Evolutionary conservation across 495 filamentous ascomycete genomes (phyloP).

Genomic region (Neurospora sp.): DNA sequence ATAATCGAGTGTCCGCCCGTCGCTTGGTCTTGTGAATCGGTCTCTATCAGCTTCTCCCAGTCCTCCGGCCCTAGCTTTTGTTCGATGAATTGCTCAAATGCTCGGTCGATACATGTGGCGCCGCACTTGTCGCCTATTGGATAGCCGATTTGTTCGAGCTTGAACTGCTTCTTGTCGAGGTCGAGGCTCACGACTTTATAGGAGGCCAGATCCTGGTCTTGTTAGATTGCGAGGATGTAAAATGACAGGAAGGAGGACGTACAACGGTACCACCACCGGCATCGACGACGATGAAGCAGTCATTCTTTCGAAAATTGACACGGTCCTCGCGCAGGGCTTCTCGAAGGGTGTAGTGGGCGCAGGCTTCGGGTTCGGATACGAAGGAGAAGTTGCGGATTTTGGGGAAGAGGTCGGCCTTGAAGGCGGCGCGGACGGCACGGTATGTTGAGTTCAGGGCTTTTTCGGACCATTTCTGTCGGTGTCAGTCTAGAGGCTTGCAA

Average conservation of each 20-base stretch:
- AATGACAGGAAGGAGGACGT: conserved; percentile 19
- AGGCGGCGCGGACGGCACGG: conserved; percentile 20
- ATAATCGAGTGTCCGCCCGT: conserved; percentile 17
- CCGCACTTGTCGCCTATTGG: conserved; percentile 17
- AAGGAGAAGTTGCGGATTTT: conserved; percentile 30
- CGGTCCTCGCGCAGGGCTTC: conserved; percentile 12
- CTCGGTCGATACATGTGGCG: conserved; percentile 19
- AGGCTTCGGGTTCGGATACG: conserved; percentile 47
- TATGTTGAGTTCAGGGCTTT: conserved; percentile 24
- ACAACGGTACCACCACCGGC: conserved; percentile 49
- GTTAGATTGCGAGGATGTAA: background rate
- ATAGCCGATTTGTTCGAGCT: conserved; percentile 12
- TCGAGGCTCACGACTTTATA: conserved; percentile 18
- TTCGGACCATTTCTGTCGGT: conserved; percentile 20
- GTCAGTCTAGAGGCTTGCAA: background rate
- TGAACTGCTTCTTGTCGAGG: conserved; percentile 12
- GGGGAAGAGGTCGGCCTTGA: conserved; percentile 13
- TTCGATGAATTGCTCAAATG: conserved; percentile 14
- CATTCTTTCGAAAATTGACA: conserved; percentile 21
- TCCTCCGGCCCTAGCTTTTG: conserved; percentile 9
- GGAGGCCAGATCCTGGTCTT: conserved; percentile 15
- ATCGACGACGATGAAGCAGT: conserved; percentile 48
- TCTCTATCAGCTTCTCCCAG: conserved; percentile 11
- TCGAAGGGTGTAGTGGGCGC: conserved; percentile 41
- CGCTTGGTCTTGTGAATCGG: conserved; percentile 3